Evolutionary conservation across 1,139 yeast species (phyloP), one percentile per base, ranked within the genome.

Genomic region (Taphrina deformans): DNA sequence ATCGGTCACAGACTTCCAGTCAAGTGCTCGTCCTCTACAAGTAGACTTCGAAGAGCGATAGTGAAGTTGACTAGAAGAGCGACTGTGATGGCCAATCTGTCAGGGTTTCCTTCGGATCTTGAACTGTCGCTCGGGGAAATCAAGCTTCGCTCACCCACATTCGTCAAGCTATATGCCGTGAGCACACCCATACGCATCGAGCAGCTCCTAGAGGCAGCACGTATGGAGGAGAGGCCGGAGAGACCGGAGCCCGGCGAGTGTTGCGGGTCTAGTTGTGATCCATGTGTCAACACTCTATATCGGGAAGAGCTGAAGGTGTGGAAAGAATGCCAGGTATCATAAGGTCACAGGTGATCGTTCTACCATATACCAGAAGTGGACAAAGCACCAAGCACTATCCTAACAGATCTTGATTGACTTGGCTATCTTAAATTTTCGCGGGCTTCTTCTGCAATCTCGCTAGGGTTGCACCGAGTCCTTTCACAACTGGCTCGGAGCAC

Each of bases 371-470:
- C n/a, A n/a, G n/a, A n/a, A n/a, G n/a, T n/a, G n/a, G n/a, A n/a
- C n/a, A n/a, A n/a, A n/a, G n/a, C n/a, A n/a, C n/a, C n/a, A n/a
- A n/a, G n/a, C n/a, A n/a, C n/a, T n/a, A n/a, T n/a, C n/a, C n/a
- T n/a, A n/a, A n/a, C n/a, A n/a, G n/a, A n/a, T n/a, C n/a, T n/a
- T n/a, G n/a, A n/a, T n/a, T n/a, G n/a, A n/a, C 16, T 38, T 12
- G 18, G n/a, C 7, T 38, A 38, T 12, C 53, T 48, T n/a, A 48
- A 21, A 48, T 48, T 26, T 52, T 63, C 3, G 40, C 40, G 24
- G 65, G 59, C 45, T 58, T 44, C 56, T 59, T 50, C 56, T 59
- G 50, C 33, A 59, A 29, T 18, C 63, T 50, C 7, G 59, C 59
- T 10, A 61, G 38, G 16, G 65, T 52, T 10, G 59, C 59, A 6